Evolutionary conservation across 73 alveolate genomes (phyloP).

Genomic region (Urostyla sp.): DNA sequence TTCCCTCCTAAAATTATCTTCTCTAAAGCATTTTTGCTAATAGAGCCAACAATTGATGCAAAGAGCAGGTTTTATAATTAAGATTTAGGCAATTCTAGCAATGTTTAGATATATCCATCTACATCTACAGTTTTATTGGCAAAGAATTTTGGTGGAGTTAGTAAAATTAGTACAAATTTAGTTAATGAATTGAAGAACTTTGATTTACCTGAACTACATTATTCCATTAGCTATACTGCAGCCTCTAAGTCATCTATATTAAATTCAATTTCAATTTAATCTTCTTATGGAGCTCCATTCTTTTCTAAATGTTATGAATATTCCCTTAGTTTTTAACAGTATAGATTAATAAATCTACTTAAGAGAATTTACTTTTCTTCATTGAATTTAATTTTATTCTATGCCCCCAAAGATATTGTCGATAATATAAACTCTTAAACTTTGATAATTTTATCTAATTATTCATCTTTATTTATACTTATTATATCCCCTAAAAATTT

Average conservation of each 20-base stretch:
- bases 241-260: not conserved
- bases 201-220: not conserved
- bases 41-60: not conserved
- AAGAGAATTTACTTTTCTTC: not conserved
- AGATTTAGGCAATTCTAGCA: not conserved
- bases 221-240: not conserved
- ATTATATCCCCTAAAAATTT: constrained; percentile 66
- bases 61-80: not conserved
- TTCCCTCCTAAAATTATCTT: not conserved
- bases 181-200: not conserved
- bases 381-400: not conserved
- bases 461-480: not conserved
- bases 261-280: not conserved
- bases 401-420: not conserved
- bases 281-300: not conserved
- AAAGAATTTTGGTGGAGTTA: not conserved
- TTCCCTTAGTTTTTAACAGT: constrained; percentile 9
- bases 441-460: not conserved
- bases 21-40: not conserved
- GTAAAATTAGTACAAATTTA: not conserved
- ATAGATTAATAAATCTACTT: constrained; percentile 4
- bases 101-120: not conserved
- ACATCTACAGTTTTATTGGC: not conserved
- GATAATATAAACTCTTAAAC: not conserved
- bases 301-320: not conserved